These are phyloP conservation scores for Monilinia fructicola DNA, from an alignment of 2,329 filamentous ascomycete genomes.

Conservation along the genomic window DNA sequence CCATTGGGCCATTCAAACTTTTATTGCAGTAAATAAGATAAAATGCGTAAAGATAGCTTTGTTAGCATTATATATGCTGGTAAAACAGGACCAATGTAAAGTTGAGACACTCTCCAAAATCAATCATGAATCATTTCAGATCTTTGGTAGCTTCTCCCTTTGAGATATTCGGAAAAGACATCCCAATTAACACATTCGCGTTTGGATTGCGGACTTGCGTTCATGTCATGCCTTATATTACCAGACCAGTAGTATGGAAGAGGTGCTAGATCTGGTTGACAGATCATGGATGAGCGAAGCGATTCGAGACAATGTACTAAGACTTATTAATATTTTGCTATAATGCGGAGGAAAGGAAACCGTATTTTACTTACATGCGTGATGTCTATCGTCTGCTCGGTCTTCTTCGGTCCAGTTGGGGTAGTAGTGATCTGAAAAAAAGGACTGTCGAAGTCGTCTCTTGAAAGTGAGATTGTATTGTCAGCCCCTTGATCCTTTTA, in stretches of 20 bases:
- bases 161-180: slow-evolving; percentile 15
- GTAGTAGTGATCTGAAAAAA: slow-evolving; percentile 19
- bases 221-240: slow-evolving; percentile 15
- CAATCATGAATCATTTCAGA: slow-evolving; percentile 18
- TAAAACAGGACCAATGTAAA: neutral
- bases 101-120: neutral
- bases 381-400: slow-evolving; percentile 5
- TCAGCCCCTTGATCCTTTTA: neutral
- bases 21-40: neutral
- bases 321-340: neutral
- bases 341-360: no score
- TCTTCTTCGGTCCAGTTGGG: slow-evolving; percentile 19
- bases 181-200: slow-evolving; percentile 20
- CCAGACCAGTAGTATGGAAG: slow-evolving; percentile 23
- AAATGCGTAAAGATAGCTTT: neutral
- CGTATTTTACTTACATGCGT: neutral
- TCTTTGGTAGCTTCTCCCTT: slow-evolving; percentile 12
- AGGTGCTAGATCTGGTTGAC: slow-evolving; percentile 20
- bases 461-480: neutral
- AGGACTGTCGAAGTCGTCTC: slow-evolving; percentile 20
- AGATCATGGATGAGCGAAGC: slow-evolving; percentile 20
- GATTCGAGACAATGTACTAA: slow-evolving; percentile 22
- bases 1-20: neutral
- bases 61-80: neutral
- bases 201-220: slow-evolving; percentile 16